These are phyloP conservation scores for Sicyos edulis DNA, from an alignment of 306 rosid genomes.

Conservation along the genomic window DNA sequence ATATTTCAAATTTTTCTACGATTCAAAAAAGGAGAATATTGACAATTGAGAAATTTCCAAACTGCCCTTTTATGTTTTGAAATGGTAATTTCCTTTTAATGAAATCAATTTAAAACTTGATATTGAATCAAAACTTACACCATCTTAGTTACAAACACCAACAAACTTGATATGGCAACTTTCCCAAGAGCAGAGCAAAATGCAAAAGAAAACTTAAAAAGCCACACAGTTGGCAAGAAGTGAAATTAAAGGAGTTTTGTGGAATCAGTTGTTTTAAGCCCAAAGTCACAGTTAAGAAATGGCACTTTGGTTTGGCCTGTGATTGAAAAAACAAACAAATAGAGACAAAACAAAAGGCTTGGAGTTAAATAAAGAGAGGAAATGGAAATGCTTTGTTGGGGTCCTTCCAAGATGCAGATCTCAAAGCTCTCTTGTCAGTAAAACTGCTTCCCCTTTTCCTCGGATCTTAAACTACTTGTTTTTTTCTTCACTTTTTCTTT, in stretches of 20 bases:
- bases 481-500: background rate
- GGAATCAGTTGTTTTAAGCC: conserved; percentile 3
- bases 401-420: conserved; percentile 14
- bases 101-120: too few relatives aligned
- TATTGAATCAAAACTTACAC: background rate
- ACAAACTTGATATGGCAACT: background rate
- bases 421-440: conserved; percentile 18
- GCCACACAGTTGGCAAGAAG: background rate
- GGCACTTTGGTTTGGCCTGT: conserved; percentile 1
- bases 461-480: conserved; percentile 7
- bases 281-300: conserved; percentile 9
- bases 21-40: too few relatives aligned
- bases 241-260: background rate
- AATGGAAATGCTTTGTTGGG: conserved; percentile 8
- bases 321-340: background rate
- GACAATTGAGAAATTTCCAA: too few relatives aligned
- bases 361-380: background rate
- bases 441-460: background rate
- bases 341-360: conserved; percentile 7
- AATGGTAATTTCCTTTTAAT: too few relatives aligned
- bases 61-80: too few relatives aligned
- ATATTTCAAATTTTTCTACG: too few relatives aligned
- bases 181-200: background rate
- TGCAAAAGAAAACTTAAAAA: background rate
- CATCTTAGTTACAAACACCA: background rate